A percentile compares a stretch with the other conserved stretches of the same genome.
These are phyloP conservation scores for Micromonas commoda DNA, from an alignment of 139 green algal genomes.

Conservation along the genomic window DNA sequence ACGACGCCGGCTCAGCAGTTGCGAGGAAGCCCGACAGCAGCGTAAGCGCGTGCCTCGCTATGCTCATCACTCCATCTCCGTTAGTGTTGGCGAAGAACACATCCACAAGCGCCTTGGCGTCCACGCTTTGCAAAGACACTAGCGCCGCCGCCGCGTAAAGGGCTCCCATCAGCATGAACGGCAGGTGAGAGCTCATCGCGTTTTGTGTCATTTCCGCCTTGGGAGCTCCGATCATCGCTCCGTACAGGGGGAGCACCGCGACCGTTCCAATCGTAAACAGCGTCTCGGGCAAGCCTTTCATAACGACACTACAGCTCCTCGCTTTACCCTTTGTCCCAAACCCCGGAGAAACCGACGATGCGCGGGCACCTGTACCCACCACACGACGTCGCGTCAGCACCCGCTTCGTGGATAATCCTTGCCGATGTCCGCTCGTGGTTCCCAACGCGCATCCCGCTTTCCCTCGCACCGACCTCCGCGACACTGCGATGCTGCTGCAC, in stretches of 20 bases:
- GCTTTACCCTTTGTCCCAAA: too few species aligned
- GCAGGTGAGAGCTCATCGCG: not conserved
- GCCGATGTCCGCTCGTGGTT: too few species aligned
- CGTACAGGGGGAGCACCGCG: conserved; percentile 58
- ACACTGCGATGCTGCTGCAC: too few species aligned
- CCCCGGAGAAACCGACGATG: too few species aligned
- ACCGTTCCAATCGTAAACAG: conserved; percentile 52
- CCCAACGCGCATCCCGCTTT: too few species aligned
- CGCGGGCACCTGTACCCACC: too few species aligned
- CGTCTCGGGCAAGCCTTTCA: not conserved
- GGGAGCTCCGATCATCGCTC: conserved; percentile 50
- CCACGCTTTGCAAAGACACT: not conserved
- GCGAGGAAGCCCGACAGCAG: conserved; percentile 28
- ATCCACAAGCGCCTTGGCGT: not conserved
- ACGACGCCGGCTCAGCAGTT: conserved; percentile 32
- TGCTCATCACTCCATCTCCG: not conserved
- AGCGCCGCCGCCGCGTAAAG: not conserved
- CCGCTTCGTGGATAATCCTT: too few species aligned
- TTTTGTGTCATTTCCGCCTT: conserved; percentile 27
- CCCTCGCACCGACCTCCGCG: too few species aligned
- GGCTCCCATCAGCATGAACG: not conserved
- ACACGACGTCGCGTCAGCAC: too few species aligned
- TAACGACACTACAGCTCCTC: too few species aligned
- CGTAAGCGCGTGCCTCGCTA: not conserved
- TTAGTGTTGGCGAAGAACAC: not conserved